Evolutionary conservation across 2,329 filamentous ascomycete genomes (phyloP), one percentile per base, ranked within the genome.

Genomic region (Talaromyces verruculosus): DNA sequence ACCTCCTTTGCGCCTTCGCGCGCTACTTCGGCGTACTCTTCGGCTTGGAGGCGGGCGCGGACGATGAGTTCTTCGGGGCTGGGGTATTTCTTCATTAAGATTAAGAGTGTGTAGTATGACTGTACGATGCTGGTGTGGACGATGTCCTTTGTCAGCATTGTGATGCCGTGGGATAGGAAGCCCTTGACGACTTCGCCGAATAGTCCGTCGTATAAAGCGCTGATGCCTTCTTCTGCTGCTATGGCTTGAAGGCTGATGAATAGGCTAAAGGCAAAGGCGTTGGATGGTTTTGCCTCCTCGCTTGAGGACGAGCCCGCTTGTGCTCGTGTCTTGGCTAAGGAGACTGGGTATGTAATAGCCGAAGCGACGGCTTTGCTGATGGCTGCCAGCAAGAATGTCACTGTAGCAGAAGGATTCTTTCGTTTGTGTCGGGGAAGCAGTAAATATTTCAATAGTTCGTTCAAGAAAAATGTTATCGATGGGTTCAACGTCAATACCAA

Each of bases 401-500:
- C 72, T 51, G 78, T 77, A 0, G 86, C 77, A 0, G 84, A 83
- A 0, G 87, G 85, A 17, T 84, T 81, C 4, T 82, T 79, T 8
- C 84, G 80, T 70, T 81, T 84, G 45, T 82, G 79, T 7, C 81
- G 78, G 3, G 84, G 82, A 0, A 92, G 81, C 2, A 90, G 74
- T 1, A 82, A 74, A 62, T 86, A 84, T 69, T 89, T 88, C 22
- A 95, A 80, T 7, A 89, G 79, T 71, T 92, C 89, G 73, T 96
- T 91, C 35, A 96, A 81, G 70, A 94, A 88, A 75, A 97, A 93
- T 0, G 93, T 96, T 69, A 97, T 85, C 69, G 90, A 89, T 1
- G 93, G 93, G 72, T 97, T 97, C 33, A 96, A 82, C 0, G 93
- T 93, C 61, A 96, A 80, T 45, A 97, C 84, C 66, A 96, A 77